Evolutionary conservation across 2,329 filamentous ascomycete genomes (phyloP).

Genomic region (Hypoxylon sp.): DNA sequence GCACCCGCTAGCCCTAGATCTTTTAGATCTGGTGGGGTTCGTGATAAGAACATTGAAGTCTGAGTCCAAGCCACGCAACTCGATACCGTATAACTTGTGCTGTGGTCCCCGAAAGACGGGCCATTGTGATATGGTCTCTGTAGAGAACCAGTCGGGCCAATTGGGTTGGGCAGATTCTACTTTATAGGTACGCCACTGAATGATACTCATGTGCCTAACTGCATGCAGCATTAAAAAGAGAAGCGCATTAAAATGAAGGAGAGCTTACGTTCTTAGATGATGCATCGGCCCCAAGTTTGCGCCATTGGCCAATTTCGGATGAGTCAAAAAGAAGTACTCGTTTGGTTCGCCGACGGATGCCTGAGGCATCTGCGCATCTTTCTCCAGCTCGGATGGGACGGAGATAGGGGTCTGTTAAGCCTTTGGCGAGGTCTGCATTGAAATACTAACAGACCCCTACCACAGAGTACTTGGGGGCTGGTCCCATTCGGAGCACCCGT

Average conservation of each 20-base stretch:
- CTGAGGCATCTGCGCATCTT: slow-evolving; percentile 35
- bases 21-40: slow-evolving; percentile 23
- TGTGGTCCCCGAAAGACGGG: neutral
- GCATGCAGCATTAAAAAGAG: neutral
- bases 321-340: slow-evolving; percentile 34
- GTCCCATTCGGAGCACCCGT: slow-evolving; percentile 5
- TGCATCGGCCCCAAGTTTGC: neutral
- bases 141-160: neutral
- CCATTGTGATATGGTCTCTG: neutral
- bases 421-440: neutral
- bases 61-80: neutral
- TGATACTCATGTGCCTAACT: neutral
- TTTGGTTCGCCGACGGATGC: slow-evolving; percentile 44
- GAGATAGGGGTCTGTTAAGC: slow-evolving; percentile 22
- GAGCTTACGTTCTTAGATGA: slow-evolving; percentile 7
- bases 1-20: slow-evolving; percentile 6
- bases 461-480: slow-evolving; percentile 23
- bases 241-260: neutral
- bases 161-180: neutral
- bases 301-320: slow-evolving; percentile 36
- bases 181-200: neutral
- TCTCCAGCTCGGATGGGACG: slow-evolving; percentile 25
- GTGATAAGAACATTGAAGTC: neutral
- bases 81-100: neutral
- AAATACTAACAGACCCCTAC: slow-evolving; percentile 26